Conservation (phyloP, 2,329 filamentous ascomycete species). For the Neofusicoccum sp. region DNA sequence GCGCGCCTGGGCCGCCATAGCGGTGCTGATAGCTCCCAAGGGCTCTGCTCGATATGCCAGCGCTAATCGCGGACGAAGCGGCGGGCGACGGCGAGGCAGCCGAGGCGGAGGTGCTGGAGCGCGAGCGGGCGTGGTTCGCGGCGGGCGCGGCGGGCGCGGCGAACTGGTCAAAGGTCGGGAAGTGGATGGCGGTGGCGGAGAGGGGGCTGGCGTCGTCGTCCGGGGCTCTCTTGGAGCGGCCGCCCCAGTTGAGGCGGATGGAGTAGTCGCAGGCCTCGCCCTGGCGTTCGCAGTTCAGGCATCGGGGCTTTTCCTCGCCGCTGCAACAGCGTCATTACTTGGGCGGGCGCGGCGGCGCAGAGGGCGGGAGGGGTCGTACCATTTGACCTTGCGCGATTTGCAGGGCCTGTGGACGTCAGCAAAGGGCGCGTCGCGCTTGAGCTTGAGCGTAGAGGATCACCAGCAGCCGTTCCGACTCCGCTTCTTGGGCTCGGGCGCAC, state of each 20-base stretch:
- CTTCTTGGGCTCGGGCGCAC: slow-evolving; percentile 66
- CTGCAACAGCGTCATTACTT: slow-evolving; percentile 37
- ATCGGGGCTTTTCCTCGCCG: slow-evolving; percentile 74
- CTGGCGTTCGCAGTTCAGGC: slow-evolving; percentile 71
- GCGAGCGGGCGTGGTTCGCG: slow-evolving; percentile 21
- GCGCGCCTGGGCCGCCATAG: background rate
- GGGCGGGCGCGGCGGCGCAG: background rate
- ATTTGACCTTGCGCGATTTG: slow-evolving; percentile 79
- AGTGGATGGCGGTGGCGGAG: slow-evolving; percentile 29
- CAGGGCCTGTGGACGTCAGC: slow-evolving; percentile 62
- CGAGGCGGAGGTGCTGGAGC: slow-evolving; percentile 25
- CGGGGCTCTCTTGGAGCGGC: slow-evolving; percentile 64
- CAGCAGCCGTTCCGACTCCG: slow-evolving; percentile 71
- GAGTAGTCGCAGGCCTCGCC: slow-evolving; percentile 79
- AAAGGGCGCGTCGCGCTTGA: slow-evolving; percentile 1
- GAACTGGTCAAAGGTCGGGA: slow-evolving; percentile 3
- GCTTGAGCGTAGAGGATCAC: slow-evolving; percentile 41
- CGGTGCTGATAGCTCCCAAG: background rate
- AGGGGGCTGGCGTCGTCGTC: slow-evolving; percentile 32
- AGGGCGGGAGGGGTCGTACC: slow-evolving; percentile 45
- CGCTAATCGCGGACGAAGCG: slow-evolving; percentile 19
- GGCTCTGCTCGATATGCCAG: background rate
- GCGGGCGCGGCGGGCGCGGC: background rate
- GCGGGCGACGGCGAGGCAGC: slow-evolving; percentile 27
- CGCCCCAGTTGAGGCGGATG: slow-evolving; percentile 80